phyloP scores from a whole-genome alignment of 1,139 yeast genomes.

The Pichia sp. region DNA sequence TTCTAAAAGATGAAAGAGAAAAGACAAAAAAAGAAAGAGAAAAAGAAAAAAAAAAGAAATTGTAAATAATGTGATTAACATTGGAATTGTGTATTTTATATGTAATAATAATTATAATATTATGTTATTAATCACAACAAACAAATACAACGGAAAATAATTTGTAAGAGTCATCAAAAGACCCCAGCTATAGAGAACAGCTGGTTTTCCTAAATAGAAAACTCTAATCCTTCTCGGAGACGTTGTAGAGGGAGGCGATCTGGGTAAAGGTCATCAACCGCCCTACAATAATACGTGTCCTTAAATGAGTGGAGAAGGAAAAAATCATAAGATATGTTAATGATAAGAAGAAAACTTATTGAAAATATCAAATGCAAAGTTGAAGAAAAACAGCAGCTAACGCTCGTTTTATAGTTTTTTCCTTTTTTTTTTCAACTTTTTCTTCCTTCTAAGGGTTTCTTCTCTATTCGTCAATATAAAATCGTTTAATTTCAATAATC shows the following conservation, averaged over 20 bases:
- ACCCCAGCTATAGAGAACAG: too few relatives aligned
- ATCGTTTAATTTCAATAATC: too few relatives aligned
- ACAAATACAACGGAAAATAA: too few relatives aligned
- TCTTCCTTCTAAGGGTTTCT: too few relatives aligned
- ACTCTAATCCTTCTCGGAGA: slow-evolving; percentile 23
- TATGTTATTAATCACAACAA: not conserved
- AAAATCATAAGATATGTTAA: slow-evolving; percentile 2
- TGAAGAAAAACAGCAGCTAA: too few relatives aligned
- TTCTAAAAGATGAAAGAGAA: slow-evolving; percentile 11
- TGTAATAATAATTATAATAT: not conserved
- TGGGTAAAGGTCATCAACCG: slow-evolving; percentile 27
- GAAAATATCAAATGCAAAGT: not conserved
- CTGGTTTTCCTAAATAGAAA: too few relatives aligned
- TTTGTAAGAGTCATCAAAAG: too few relatives aligned
- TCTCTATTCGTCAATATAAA: too few relatives aligned
- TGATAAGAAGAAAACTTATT: not conserved
- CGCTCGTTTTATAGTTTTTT: too few relatives aligned
- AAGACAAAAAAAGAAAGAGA: too few relatives aligned
- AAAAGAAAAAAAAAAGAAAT: not conserved
- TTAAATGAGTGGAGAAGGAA: slow-evolving; percentile 29
- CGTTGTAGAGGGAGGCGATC: slow-evolving; percentile 34
- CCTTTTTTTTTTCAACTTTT: too few relatives aligned
- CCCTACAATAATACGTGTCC: slow-evolving; percentile 34
- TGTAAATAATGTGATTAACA: too few relatives aligned
- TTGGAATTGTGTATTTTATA: not conserved